These are phyloP conservation scores for Citrus sinensis DNA, from an alignment of 345 rosid species.

Conservation along the genomic window DVS_A1.0 CM039163.1:38793501-38794000, in stretches of 20 bases:
- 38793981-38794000: too few species aligned
- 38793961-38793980: neutral
- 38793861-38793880: conserved; percentile 30
- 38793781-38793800: neutral
- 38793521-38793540: too few species aligned
- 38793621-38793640: too few species aligned
- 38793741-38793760: neutral
- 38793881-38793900: conserved; percentile 42
- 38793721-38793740: neutral
- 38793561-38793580: too few species aligned
- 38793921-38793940: neutral
- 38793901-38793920: conserved; percentile 29
- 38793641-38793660: too few species aligned
- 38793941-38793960: neutral
- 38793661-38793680: too few species aligned
- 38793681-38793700: too few species aligned
- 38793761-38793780: neutral
- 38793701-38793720: too few species aligned
- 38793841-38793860: conserved; percentile 29
- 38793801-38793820: conserved; percentile 12
- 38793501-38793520: too few species aligned
- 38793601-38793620: too few species aligned
- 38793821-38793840: conserved; percentile 34
- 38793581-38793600: too few species aligned
- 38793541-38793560: too few species aligned